A percentile compares a stretch with the other conserved stretches of the same genome.
Conservation (phyloP, 345 rosid genomes). For the Chamaenerion angustifolium region DNA sequence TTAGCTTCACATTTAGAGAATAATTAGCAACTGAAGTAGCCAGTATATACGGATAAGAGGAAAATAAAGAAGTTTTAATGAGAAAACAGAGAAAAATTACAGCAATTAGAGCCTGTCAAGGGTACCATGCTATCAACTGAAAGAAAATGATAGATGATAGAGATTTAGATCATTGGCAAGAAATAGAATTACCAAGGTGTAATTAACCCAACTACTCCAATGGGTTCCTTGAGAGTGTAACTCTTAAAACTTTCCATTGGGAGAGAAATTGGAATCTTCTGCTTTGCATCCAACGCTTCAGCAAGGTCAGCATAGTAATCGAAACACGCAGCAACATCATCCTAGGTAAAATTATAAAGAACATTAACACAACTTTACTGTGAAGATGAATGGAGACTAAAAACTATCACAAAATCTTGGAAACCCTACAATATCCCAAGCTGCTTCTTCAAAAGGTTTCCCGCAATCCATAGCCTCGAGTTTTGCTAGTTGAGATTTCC, state of each 20-base stretch:
- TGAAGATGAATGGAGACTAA: neutral
- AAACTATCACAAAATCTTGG: neutral
- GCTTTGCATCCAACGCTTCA: conserved; percentile 84
- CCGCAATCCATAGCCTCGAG: conserved; percentile 88
- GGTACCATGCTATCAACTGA: neutral
- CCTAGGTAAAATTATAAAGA: conserved; percentile 32
- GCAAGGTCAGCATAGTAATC: conserved; percentile 95
- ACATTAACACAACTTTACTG: conserved; percentile 2
- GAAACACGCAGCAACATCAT: conserved; percentile 94
- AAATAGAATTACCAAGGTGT: conserved; percentile 70
- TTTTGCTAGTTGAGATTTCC: conserved; percentile 57
- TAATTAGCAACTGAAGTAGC: too few relatives aligned
- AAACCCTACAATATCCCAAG: conserved; percentile 69
- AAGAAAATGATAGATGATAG: neutral
- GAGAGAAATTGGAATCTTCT: conserved; percentile 69
- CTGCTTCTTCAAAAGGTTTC: conserved; percentile 86
- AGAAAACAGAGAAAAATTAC: too few relatives aligned
- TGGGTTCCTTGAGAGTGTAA: conserved; percentile 67
- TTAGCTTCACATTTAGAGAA: too few relatives aligned
- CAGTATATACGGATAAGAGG: too few relatives aligned
- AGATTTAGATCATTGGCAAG: neutral
- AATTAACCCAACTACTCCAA: conserved; percentile 91
- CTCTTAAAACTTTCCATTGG: conserved; percentile 76
- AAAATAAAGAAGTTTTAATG: too few relatives aligned
- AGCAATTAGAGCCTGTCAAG: too few relatives aligned